Percentiles rank a stretch among this genome's conserved stretches.
These are phyloP conservation scores for Linnemannia exigua DNA, from an alignment of 192 early-diverging fungal genomes.

Conservation along the genomic window DNA sequence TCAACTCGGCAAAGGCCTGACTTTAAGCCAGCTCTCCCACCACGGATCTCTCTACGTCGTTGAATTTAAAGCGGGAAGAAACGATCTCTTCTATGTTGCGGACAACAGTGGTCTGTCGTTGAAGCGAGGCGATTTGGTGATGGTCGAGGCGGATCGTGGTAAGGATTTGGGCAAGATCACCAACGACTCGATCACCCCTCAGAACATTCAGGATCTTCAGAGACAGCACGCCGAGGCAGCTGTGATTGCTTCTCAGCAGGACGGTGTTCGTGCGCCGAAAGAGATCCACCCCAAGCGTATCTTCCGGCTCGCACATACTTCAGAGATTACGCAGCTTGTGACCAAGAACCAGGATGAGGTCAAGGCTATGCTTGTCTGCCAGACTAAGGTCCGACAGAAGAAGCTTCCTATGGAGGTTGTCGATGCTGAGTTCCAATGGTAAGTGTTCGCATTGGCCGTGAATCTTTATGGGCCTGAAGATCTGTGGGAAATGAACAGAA, in stretches of 20 bases:
- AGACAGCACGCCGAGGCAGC: constrained; percentile 59
- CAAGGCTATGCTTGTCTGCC: constrained; percentile 89
- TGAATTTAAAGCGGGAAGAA: constrained; percentile 91
- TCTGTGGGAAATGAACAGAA: neutral
- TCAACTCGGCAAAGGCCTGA: constrained; percentile 63
- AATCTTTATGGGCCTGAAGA: constrained; percentile 31
- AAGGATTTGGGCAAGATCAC: constrained; percentile 93
- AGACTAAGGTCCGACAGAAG: constrained; percentile 90
- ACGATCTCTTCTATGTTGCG: constrained; percentile 84
- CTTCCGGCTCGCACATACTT: constrained; percentile 82
- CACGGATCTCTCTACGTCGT: constrained; percentile 81
- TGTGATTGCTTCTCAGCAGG: constrained; percentile 62
- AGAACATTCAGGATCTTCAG: constrained; percentile 63
- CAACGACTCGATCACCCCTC: constrained; percentile 73
- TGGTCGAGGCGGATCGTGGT: constrained; percentile 92
- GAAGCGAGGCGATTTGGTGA: constrained; percentile 80
- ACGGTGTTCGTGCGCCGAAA: constrained; percentile 66
- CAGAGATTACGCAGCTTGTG: constrained; percentile 85
- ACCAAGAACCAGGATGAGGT: constrained; percentile 91
- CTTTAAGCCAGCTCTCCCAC: constrained; percentile 59
- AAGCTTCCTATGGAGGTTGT: constrained; percentile 96
- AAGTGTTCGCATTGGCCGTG: constrained; percentile 17
- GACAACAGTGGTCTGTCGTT: constrained; percentile 62
- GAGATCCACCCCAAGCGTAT: constrained; percentile 95
- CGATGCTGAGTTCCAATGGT: constrained; percentile 99